Percentiles rank a stretch among this genome's conserved stretches.
Evolutionary conservation across 2,329 filamentous ascomycete genomes (phyloP).

Genomic region (Claviceps digitariae): DNA sequence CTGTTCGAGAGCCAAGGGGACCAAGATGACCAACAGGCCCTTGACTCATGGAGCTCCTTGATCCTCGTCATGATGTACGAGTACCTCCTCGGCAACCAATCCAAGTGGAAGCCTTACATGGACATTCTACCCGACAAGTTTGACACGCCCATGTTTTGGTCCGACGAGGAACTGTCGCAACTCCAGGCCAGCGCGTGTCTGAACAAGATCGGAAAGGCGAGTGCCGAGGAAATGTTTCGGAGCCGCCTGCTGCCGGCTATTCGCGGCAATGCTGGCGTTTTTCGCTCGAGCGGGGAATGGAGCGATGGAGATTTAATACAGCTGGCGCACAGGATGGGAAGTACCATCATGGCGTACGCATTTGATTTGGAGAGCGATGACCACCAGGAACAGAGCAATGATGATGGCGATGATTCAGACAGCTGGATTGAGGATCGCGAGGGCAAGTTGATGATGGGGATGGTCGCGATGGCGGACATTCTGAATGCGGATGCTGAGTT

Average conservation of each 20-base stretch:
- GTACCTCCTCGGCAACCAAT: constrained; percentile 41
- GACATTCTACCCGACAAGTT: constrained; percentile 58
- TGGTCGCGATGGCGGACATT: constrained; percentile 85
- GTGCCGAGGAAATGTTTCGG: constrained; percentile 57
- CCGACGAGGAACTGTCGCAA: constrained; percentile 50
- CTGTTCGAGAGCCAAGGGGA: constrained; percentile 31
- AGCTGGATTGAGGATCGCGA: constrained; percentile 54
- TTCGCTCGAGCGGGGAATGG: constrained; percentile 21
- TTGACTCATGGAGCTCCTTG: constrained; percentile 41
- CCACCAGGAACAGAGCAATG: constrained; percentile 25
- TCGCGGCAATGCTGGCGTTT: constrained; percentile 29
- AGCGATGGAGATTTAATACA: constrained; percentile 31
- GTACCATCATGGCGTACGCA: constrained; percentile 83
- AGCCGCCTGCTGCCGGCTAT: constrained; percentile 37
- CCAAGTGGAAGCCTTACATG: constrained; percentile 68
- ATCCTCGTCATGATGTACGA: constrained; percentile 79
- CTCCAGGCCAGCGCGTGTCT: constrained; percentile 68
- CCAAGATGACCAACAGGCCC: constrained; percentile 22
- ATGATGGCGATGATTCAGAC: constrained; percentile 36
- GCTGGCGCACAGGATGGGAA: constrained; percentile 68
- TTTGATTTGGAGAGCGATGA: constrained; percentile 61
- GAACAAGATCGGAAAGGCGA: constrained; percentile 59
- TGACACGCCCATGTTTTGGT: constrained; percentile 87
- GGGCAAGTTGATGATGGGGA: constrained; percentile 52
- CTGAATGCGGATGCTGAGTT: constrained; percentile 82